Conservation (phyloP, 768 basidiomycete species). For the Nidula microcarpa region DNA sequence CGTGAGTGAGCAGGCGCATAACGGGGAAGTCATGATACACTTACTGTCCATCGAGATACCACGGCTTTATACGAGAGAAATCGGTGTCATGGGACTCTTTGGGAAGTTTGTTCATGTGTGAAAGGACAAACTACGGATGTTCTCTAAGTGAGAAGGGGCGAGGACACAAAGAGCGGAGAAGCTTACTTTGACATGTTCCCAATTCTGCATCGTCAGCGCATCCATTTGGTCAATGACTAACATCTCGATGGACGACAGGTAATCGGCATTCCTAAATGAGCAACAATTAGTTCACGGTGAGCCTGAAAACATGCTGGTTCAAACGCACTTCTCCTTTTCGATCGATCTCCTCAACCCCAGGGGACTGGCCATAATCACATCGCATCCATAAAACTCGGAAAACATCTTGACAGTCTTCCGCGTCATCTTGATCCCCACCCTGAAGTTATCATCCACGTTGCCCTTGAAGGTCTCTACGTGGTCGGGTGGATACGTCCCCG, state of each 20-base stretch:
- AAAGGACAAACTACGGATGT: conserved; percentile 69
- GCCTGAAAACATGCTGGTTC: background rate
- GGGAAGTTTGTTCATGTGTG: conserved; percentile 82
- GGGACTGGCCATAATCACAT: conserved; percentile 92
- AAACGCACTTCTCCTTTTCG: conserved; percentile 86
- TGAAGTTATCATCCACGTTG: conserved; percentile 95
- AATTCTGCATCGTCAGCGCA: conserved; percentile 95
- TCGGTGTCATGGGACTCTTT: conserved; percentile 93
- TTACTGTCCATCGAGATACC: conserved; percentile 95
- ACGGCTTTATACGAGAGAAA: conserved; percentile 95
- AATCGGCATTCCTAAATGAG: conserved; percentile 69
- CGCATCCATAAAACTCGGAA: conserved; percentile 85
- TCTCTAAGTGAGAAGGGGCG: background rate
- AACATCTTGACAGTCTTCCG: conserved; percentile 91
- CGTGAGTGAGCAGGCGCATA: background rate
- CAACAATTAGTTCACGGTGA: background rate
- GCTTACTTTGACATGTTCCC: conserved; percentile 92
- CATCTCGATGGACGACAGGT: conserved; percentile 90
- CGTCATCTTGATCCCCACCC: conserved; percentile 90
- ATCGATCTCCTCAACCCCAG: conserved; percentile 87
- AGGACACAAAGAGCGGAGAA: background rate
- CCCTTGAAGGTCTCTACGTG: conserved; percentile 94
- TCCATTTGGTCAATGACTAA: conserved; percentile 91
- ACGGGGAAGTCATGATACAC: background rate
- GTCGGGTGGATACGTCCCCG: conserved; percentile 79